Evolutionary conservation across 2,329 filamentous ascomycete genomes (phyloP), one percentile per base, ranked within the genome.

Genomic region (Rhexocercosporidium sp.): DNA sequence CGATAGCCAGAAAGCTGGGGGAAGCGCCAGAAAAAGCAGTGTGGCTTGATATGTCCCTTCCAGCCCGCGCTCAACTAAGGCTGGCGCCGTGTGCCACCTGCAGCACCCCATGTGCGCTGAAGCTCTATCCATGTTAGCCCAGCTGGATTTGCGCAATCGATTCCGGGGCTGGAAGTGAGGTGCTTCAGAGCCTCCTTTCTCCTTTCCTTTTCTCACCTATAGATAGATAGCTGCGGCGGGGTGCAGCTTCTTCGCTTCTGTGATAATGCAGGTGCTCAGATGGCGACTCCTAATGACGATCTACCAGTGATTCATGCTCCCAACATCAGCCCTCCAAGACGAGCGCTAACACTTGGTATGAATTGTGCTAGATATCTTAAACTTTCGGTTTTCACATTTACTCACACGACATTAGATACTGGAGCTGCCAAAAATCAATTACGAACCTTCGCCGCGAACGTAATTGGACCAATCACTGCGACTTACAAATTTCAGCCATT

Each of bases 401-500:
- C 46, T 47, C 2, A 47, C 25, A 3, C 3, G 20, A 22, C 11
- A 7, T 9, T 47, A 47, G 46, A 27, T 49, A 27, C 46, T 49
- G 46, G 46, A 25, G 46, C 34, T 8, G 27, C 9, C 12, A 44
- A 11, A 65, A 56, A 16, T 53, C 60, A 20, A 9, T 37, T 37
- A 2, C 34, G 8, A 37, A 37, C 4, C 29, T 5, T 31, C 4
- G 29, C 29, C 4, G 29, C 29, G 29, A 31, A 31, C 4, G 29
- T 31, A 31, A 9, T 31, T 31, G 29, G 29, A 31, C 29, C 29
- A 31, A 31, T 31, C 29, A 9, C 29, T 31, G 29, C 29, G 29
- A 37, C 34, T 37, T 66, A 69, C 37, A 31, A 27, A 27, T 61
- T 66, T 22, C 46, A 56, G 8, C 18, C 47, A 11, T 65, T 70